Base-by-base conservation (phyloP, 2,329 filamentous ascomycete genomes). In the Phaeosphaeria sp. region DNA sequence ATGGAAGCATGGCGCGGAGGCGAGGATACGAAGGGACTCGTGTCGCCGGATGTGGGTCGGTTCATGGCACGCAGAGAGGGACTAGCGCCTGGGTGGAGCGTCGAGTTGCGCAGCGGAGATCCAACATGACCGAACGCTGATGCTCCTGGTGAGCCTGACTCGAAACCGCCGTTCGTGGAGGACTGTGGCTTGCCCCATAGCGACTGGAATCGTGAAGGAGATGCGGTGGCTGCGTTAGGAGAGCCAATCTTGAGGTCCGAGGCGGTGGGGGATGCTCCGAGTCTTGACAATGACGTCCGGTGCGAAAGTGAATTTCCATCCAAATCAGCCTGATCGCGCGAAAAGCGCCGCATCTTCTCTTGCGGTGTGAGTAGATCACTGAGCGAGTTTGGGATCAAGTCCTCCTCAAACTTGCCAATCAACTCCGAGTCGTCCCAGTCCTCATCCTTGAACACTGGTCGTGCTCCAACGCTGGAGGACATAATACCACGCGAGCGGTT, bases 381-480 rank as follows among this genome's bases (percentile, higher is more conserved):
- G 46, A 89, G 75, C 54, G 83, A 86, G 25, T 83, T 90, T 0
- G 94, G 95, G 9, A 98, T 83, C 69, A 95, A 91, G 70, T 96
- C 93, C 71, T 96, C 93, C 75, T 96, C 92, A 68, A 95, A 94
- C 27, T 89, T 86, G 69, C 96, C 95, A 55, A 83, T 81, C 60
- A 80, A 77, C 40, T 73, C 71, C 20, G 69, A 52, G 18, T 74
- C 71, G 42, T 74, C 71, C 82, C 86, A 87, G 51, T 88, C 86
- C 64, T 87, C 85, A 8, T 79, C 76, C 55, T 74, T 71, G 55
- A 74, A 74, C 1, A 80, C 78, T 3, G 74, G 66, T 13, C 73
- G 57, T 75, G 84, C 72, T 77, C 87, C 74, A 11, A 89, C 79
- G 71, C 86, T 89, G 4, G 86, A 83, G 18, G 87, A 89, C 57